Conservation (phyloP, 2,329 filamentous ascomycete species). For the Sporothrix pseudoabietina region DNA sequence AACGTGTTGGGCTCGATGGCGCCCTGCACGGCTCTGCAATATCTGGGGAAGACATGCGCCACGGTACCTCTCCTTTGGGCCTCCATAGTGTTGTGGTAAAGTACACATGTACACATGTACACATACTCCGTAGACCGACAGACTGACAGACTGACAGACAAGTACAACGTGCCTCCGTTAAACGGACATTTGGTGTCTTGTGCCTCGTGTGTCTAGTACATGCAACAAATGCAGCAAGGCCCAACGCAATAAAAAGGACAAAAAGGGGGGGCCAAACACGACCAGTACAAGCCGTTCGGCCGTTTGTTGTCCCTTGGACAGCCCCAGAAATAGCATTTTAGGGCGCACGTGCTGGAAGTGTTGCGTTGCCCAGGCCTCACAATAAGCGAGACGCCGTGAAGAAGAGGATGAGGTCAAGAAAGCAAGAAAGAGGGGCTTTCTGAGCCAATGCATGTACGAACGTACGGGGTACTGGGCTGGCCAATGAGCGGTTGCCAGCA, state of each 20-base stretch:
- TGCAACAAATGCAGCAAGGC: constrained; percentile 13
- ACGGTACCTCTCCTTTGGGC: not conserved
- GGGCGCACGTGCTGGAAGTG: constrained; percentile 16
- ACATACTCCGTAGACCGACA: too few relatives aligned
- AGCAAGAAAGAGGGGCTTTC: not conserved
- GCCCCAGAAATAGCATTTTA: constrained; percentile 5
- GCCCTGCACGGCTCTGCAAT: constrained; percentile 17
- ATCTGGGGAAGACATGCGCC: constrained; percentile 14
- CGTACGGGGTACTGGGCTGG: not conserved
- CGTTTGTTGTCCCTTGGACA: not conserved
- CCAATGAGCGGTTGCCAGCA: constrained; percentile 25
- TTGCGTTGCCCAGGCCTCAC: constrained; percentile 3
- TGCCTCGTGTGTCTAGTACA: not conserved
- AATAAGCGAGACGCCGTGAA: too few relatives aligned
- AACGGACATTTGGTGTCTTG: not conserved
- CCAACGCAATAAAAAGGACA: not conserved
- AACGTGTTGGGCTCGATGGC: constrained; percentile 8
- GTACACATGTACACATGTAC: too few relatives aligned
- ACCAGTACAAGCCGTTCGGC: not conserved
- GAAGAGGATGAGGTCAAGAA: not conserved
- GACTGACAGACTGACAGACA: not conserved
- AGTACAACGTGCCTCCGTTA: not conserved
- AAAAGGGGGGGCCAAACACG: not conserved
- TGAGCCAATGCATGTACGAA: constrained; percentile 22
- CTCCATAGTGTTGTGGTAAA: not conserved